A percentile compares a stretch with the other conserved stretches of the same genome.
Conservation (phyloP, 1,139 yeast species). For the Yamadazyma atlantica region DNA sequence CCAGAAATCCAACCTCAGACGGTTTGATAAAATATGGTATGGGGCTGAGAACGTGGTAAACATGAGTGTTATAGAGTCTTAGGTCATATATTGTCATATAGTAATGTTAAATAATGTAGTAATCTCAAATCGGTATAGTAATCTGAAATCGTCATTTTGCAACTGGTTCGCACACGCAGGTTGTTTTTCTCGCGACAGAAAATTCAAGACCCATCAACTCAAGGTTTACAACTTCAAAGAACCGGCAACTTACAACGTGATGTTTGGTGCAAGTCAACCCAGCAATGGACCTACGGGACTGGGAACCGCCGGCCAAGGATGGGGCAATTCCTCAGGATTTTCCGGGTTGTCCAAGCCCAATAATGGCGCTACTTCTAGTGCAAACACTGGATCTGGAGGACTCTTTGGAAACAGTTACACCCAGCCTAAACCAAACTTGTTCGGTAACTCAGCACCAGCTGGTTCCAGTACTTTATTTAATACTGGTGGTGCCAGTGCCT, state of each 20-base stretch:
- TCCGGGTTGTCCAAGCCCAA: slow-evolving; percentile 11
- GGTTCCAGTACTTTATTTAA: neutral
- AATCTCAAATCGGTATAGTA: no score
- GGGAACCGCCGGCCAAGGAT: slow-evolving; percentile 7
- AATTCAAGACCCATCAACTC: no score
- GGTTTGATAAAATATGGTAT: slow-evolving; percentile 47
- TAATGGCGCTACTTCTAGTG: slow-evolving; percentile 8
- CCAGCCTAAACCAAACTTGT: no score
- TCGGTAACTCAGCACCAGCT: no score
- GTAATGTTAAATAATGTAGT: no score
- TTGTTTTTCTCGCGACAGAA: no score
- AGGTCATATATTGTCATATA: no score
- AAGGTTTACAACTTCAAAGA: no score
- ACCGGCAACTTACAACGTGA: no score
- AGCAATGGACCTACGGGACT: neutral
- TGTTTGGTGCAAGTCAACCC: no score
- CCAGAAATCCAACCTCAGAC: slow-evolving; percentile 40
- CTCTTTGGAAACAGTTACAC: slow-evolving; percentile 18
- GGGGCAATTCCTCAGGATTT: slow-evolving; percentile 16
- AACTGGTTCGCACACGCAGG: no score
- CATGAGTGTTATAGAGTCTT: slow-evolving; percentile 9
- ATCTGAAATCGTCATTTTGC: no score
- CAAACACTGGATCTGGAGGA: slow-evolving; percentile 16
- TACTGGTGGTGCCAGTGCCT: neutral
- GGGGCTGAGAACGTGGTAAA: slow-evolving; percentile 33